These are phyloP conservation scores for Erigeron philadelphicus DNA, from an alignment of 140 eudicot species.

Conservation along the genomic window DNA sequence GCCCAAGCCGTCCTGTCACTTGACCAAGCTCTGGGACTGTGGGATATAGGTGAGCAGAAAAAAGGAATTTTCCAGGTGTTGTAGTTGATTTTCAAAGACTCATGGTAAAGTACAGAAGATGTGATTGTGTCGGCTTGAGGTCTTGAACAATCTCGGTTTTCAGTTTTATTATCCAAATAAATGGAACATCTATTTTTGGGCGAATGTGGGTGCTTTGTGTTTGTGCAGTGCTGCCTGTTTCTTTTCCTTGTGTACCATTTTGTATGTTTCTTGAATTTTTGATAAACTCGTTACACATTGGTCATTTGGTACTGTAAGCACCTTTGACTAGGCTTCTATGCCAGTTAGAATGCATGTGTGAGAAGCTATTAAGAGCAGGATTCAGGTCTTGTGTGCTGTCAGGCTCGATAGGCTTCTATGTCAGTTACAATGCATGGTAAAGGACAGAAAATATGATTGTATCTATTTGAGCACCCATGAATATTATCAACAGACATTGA, in stretches of 20 bases:
- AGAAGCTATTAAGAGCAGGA: slow-evolving; percentile 56
- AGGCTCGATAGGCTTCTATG: too few species aligned
- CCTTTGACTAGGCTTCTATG: slow-evolving; percentile 50
- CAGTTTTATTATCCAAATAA: too few species aligned
- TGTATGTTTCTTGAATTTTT: too few species aligned
- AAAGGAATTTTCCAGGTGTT: slow-evolving; percentile 52
- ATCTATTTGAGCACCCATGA: slow-evolving; percentile 43
- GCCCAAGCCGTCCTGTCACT: slow-evolving; percentile 32
- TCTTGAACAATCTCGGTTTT: too few species aligned
- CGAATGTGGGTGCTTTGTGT: too few species aligned
- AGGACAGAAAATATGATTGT: too few species aligned
- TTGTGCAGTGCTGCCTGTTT: too few species aligned
- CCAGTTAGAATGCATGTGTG: slow-evolving; percentile 40
- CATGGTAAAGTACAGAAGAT: slow-evolving; percentile 10
- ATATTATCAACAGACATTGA: slow-evolving; percentile 50
- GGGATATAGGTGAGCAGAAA: slow-evolving; percentile 47
- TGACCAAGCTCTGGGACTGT: slow-evolving; percentile 39
- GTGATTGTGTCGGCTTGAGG: too few species aligned
- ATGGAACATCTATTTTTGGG: too few species aligned
- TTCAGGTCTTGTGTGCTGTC: not conserved
- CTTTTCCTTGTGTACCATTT: too few species aligned
- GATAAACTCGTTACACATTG: too few species aligned
- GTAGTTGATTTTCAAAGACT: slow-evolving; percentile 32
- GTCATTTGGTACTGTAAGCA: slow-evolving; percentile 36
- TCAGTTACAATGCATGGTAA: too few species aligned